Base-by-base conservation (phyloP, 164 flowering plant genomes). In the Chloranthus sessilifolius region DNA sequence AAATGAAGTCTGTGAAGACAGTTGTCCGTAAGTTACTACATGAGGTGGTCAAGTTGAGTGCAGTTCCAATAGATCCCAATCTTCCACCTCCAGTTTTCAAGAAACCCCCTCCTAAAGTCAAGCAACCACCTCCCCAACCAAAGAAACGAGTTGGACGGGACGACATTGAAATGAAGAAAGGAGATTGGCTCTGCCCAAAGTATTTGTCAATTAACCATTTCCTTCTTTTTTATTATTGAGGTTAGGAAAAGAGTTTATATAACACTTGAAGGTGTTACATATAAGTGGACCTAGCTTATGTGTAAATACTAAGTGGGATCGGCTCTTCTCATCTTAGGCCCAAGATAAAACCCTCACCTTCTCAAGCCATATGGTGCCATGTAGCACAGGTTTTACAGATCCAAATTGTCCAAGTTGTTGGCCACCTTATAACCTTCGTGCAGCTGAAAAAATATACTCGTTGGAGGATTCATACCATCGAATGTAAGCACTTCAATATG, bases 181-280 rank as follows among this genome's bases (percentile, higher is more conserved):
- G 99, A 5, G 99, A 94, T 63, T 94, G 99, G 99, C 76, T 89
- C 17, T 94, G 99, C 70, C 76, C 85, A 2, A 94, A 94, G 99
- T 94, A 94, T 27, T 14, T 39, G 30, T 53, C 15, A 1, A 7
- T n/a, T 12, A 9, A 7, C 29, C 30, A 25, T 38, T 37, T 10
- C 47, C 30, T 29, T 27, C 14, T 28, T 3, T 16, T 27, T 50
- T 16, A 10, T 43, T 29, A 0, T 11, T 3, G n/a, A 15, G 6
- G 34, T 15, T 1, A 43, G 14, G 9, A 43, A 31, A n/a, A 19
- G 17, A 5, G 1, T 8, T 27, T 42, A 5, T 7, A 24, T 10
- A 22, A 8, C n/a, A 10, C 24, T 23, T 39, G 19, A 36, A 1
- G 4, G 5, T 15, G n/a, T 4, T 21, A n/a, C n/a, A n/a, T n/a